phyloP scores from a whole-genome alignment of 768 basidiomycete species.

The Suillus brevipes region DNA sequence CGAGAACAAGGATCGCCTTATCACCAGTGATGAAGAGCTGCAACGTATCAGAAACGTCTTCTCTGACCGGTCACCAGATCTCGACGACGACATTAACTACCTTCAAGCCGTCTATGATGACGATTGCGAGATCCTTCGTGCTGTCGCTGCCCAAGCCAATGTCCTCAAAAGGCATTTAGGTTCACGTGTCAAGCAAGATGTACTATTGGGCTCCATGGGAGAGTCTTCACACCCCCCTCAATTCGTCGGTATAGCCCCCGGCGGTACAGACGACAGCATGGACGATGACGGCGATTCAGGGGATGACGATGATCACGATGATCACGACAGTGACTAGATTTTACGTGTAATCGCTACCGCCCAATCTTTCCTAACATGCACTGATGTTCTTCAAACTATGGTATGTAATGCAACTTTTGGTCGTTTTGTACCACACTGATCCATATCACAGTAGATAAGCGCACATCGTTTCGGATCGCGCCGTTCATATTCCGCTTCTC shows the following conservation, averaged over 20 bases:
- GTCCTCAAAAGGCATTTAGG: background rate
- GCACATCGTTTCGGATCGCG: background rate
- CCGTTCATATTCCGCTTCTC: background rate
- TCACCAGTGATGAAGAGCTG: no score
- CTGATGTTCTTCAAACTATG: background rate
- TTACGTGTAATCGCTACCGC: background rate
- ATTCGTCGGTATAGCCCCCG: background rate
- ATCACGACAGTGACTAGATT: background rate
- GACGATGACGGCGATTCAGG: background rate
- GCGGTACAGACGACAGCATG: background rate
- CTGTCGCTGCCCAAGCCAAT: background rate
- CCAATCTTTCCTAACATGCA: background rate
- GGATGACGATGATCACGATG: background rate
- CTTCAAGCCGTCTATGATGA: background rate
- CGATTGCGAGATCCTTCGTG: background rate
- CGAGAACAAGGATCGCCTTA: no score
- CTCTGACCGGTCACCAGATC: background rate
- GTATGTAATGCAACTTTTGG: background rate
- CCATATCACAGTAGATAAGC: background rate
- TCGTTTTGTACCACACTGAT: background rate
- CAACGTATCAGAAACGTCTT: no score
- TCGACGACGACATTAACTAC: background rate
- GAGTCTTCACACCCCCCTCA: background rate
- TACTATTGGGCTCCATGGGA: background rate
- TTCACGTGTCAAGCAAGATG: background rate